Percentiles rank a stretch among this genome's conserved stretches.
Evolutionary conservation across 805 yeast genomes (phyloP).

Genomic region (Lachancea lanzarotensis): DNA sequence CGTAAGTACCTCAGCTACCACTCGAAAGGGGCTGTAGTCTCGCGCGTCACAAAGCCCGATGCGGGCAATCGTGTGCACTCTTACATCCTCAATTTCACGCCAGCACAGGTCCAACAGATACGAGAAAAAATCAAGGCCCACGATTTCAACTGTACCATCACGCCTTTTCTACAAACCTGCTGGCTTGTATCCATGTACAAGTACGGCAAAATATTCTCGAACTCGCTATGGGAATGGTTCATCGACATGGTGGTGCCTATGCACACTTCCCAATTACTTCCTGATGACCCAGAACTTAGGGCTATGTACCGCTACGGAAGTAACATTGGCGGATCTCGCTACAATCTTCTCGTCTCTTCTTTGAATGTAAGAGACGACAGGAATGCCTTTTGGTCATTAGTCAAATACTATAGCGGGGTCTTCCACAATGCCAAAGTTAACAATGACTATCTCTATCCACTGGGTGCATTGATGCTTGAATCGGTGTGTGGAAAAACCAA

Average conservation of each 20-base stretch:
- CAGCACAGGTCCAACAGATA: conserved; percentile 10
- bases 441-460: conserved; percentile 16
- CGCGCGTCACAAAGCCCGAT: background rate
- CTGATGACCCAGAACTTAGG: conserved; percentile 13
- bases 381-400: conserved; percentile 18
- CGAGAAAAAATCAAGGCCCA: conserved; percentile 10
- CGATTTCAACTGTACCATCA: conserved; percentile 14
- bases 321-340: conserved; percentile 23
- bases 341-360: conserved; percentile 18
- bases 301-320: conserved; percentile 20
- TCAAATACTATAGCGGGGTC: conserved; percentile 15
- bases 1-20: conserved; percentile 12
- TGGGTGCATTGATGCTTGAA: conserved; percentile 21
- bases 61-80: conserved; percentile 12
- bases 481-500: conserved; percentile 14
- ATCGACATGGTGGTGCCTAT: conserved; percentile 18
- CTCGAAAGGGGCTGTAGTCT: conserved; percentile 11
- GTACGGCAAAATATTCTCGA: conserved; percentile 14
- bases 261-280: conserved; percentile 16
- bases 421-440: conserved; percentile 10
- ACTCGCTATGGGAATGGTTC: conserved; percentile 16
- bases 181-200: conserved; percentile 16
- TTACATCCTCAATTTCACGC: conserved; percentile 11
- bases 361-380: conserved; percentile 10
- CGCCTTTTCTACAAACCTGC: conserved; percentile 24